These are phyloP conservation scores for Amyloporia xantha DNA, from an alignment of 768 basidiomycete species.

Conservation along the genomic window DNA sequence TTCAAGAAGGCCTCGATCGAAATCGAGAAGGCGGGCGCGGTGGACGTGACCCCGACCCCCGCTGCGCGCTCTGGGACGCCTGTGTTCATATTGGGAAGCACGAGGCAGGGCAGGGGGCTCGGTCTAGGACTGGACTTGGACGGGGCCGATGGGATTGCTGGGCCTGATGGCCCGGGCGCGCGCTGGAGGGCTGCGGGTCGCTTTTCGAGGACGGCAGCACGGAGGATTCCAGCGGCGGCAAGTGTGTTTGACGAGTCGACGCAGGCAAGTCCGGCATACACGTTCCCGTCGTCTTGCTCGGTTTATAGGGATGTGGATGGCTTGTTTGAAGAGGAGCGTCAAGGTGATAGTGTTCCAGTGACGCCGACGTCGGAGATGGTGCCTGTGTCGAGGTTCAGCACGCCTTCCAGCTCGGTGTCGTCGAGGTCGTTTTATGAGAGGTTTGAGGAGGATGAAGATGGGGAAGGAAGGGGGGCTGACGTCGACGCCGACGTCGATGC, in stretches of 20 bases:
- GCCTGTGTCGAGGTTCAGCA: conserved; percentile 2
- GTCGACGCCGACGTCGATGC: neutral
- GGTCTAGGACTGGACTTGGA: neutral
- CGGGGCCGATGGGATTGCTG: neutral
- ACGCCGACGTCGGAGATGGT: neutral
- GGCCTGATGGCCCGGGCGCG: neutral
- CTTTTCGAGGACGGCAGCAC: neutral
- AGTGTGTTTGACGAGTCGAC: neutral
- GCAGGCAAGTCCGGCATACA: conserved; percentile 9
- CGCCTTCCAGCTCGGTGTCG: neutral
- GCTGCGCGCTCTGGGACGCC: neutral
- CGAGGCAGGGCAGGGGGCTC: neutral
- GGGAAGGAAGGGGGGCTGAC: neutral
- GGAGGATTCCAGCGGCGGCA: neutral
- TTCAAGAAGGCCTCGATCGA: conserved; percentile 21
- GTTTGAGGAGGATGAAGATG: neutral
- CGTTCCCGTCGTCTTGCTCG: conserved; percentile 15
- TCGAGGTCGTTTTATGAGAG: neutral
- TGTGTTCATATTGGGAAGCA: neutral
- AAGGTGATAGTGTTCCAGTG: neutral
- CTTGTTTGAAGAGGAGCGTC: neutral
- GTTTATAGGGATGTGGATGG: conserved; percentile 1
- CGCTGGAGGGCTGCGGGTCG: neutral
- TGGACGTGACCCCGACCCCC: neutral
- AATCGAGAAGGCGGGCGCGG: neutral